Conservation (phyloP, 1,284 basidiomycete species). For the Tylopilus microsporus region DNA sequence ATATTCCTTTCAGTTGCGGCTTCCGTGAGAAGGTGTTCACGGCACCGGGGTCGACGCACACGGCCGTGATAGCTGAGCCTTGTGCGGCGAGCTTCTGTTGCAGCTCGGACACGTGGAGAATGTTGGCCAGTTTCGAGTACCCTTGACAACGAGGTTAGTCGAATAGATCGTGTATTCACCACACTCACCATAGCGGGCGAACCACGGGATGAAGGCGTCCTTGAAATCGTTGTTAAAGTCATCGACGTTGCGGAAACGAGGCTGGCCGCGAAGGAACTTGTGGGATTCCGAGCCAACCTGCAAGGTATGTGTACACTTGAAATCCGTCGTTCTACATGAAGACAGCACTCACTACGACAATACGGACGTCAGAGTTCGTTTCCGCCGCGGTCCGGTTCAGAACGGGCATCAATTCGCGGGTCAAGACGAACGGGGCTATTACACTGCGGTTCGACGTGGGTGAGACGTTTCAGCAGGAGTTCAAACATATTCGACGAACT, state of each 20-base stretch:
- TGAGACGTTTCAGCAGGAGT: background rate
- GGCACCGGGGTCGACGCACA: constrained; percentile 35
- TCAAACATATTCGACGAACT: constrained; percentile 32
- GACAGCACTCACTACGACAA: constrained; percentile 40
- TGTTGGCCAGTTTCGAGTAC: constrained; percentile 39
- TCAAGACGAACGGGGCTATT: constrained; percentile 45
- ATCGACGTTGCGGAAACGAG: constrained; percentile 36
- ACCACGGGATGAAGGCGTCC: constrained; percentile 23
- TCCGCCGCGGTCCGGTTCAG: constrained; percentile 42
- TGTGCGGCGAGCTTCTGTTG: constrained; percentile 33
- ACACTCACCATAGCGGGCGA: constrained; percentile 38
- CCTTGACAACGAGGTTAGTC: constrained; percentile 20
- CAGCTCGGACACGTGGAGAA: constrained; percentile 38
- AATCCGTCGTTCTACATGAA: background rate
- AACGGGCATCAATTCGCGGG: constrained; percentile 45
- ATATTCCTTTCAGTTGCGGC: constrained; percentile 17
- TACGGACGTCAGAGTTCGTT: constrained; percentile 45
- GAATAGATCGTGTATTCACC: background rate
- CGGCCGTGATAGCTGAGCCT: constrained; percentile 30
- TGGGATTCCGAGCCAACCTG: constrained; percentile 27
- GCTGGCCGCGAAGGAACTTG: constrained; percentile 12
- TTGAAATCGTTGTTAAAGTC: constrained; percentile 39
- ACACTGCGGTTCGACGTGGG: constrained; percentile 32
- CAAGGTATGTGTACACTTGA: background rate
- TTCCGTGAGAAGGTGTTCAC: constrained; percentile 40